Base-by-base conservation (phyloP, 2,329 filamentous ascomycete genomes). In the Alternaria gaisen region DNA sequence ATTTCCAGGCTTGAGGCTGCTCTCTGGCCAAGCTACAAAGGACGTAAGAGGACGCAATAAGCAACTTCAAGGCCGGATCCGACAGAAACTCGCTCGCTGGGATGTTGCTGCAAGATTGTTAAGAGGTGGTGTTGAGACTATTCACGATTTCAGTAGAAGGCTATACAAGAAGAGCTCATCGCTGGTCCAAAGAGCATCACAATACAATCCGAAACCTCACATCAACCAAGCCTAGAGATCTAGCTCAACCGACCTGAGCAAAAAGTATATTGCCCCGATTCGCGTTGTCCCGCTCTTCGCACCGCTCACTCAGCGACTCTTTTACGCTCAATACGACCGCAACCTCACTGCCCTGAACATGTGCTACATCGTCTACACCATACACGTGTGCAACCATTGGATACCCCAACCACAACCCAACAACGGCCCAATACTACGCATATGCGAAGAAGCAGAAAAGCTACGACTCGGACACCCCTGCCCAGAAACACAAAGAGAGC, bases 371-470 rank as follows among this genome's bases (percentile, higher is more conserved):
- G 60, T 71, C 16, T 77, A 77, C 58, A 76, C 72, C 22, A 62
- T 77, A 47, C 69, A 76, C 55, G 58, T 66, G 44, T 77, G 74
- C 61, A 67, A 69, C 43, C 72, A 75, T 63, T 77, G 74, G 74
- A 64, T 76, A 12, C 66, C 72, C 20, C 72, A 75, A 42, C 72
- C 72, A 2, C 63, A 70, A 48, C 67, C 64, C 12, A 66, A 67
- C 22, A 72, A 72, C 51, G 72, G 72, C 5, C 69, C 70, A 3
- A 61, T 74, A 22, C 61, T 75, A 26, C 66, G 71, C 20, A 73
- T 76, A 18, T 76, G 72, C 60, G 60, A 70, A 26, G 66, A 72
- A 43, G 67, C 72, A 20, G 70, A 75, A 53, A 67, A 65, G 51
- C 56, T 70, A 41, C 67, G 73, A 16, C 51, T 76, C 16, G 72